These are phyloP conservation scores for Coemansia sp. DNA, from an alignment of 192 early-diverging fungal species.

Conservation along the genomic window DNA sequence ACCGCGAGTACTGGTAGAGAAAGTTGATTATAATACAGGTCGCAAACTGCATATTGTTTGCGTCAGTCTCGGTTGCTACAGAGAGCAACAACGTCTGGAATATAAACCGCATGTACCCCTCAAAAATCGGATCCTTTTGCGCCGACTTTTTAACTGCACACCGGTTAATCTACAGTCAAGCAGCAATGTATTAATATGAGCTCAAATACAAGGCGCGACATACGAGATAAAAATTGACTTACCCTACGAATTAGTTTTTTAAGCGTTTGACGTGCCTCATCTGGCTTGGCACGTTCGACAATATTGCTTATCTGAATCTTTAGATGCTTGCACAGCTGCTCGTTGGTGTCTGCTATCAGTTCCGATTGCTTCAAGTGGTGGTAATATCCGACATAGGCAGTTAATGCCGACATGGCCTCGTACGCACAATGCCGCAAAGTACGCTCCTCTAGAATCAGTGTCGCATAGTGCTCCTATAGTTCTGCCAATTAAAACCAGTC, in stretches of 20 bases:
- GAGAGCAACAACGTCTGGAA: constrained; percentile 36
- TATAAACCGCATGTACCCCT: constrained; percentile 16
- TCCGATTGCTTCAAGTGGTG: constrained; percentile 21
- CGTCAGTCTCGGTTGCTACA: constrained; percentile 20
- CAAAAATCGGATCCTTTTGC: constrained; percentile 15
- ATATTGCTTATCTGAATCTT: not conserved
- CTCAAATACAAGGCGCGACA: not conserved
- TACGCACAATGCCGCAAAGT: constrained; percentile 21
- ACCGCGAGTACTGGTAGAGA: constrained; percentile 38
- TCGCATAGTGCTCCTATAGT: not conserved
- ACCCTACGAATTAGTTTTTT: constrained; percentile 2
- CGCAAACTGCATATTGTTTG: constrained; percentile 26
- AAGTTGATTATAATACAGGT: constrained; percentile 28
- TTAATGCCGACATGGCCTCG: constrained; percentile 27
- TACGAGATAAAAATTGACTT: not conserved
- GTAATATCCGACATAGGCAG: constrained; percentile 43
- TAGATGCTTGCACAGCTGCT: not conserved
- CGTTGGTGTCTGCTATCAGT: constrained; percentile 12
- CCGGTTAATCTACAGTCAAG: constrained; percentile 26
- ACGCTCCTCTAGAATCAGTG: constrained; percentile 15
- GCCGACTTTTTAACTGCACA: constrained; percentile 13
- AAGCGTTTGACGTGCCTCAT: not conserved
- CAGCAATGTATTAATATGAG: not conserved
- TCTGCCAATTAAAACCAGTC: too few species aligned
- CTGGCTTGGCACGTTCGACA: not conserved